Evolutionary conservation across 768 basidiomycete genomes (phyloP), one percentile per base, ranked within the genome.

Genomic region (Amanita molliuscula): DNA sequence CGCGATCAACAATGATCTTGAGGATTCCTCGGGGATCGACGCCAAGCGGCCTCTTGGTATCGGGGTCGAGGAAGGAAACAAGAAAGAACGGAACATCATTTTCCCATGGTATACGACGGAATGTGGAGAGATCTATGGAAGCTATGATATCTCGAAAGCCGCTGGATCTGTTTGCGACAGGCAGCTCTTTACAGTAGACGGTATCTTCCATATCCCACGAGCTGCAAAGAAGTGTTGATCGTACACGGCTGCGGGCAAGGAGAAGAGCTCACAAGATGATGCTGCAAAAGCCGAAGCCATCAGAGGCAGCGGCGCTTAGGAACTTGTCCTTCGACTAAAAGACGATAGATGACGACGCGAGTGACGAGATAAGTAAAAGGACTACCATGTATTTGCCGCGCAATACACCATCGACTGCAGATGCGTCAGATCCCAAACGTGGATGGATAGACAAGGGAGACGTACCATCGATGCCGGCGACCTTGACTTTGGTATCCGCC

Each of bases 151-250:
- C 96, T 4, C 82, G 78, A 67, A 93, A 98, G 0, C 96, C 96
- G 56, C 98, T 99, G 18, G 77, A 77, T 61, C 77, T 81, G 68
- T 96, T 97, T 18, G 93, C 93, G 53, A 99, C 87, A 10, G 84
- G 71, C 9, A 98, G 79, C 65, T 98, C 95, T 18, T 75, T 76
- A 3, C 81, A 74, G 67, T 98, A 97, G 3, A 88, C 78, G 0
- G 73, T 55, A 62, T 98, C 96, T 56, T 97, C 90, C 13, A 97
- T 82, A 64, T 95, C 89, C 94, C 90, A 92, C 42, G 87, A 88
- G 54, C 84, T 91, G 55, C 8, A 20, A 11, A 31, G 11, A 4
- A 31, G 29, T 11, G 20, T 13, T 44, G 47, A 48, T 48, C 37
- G 57, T 35, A 26, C 43, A 43, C 25, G 42, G 28, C 11, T 15